Percentiles rank a stretch among this genome's conserved stretches.
Conservation (phyloP, 2,329 filamentous ascomycete genomes). For the Talaromyces funiculosus region DNA sequence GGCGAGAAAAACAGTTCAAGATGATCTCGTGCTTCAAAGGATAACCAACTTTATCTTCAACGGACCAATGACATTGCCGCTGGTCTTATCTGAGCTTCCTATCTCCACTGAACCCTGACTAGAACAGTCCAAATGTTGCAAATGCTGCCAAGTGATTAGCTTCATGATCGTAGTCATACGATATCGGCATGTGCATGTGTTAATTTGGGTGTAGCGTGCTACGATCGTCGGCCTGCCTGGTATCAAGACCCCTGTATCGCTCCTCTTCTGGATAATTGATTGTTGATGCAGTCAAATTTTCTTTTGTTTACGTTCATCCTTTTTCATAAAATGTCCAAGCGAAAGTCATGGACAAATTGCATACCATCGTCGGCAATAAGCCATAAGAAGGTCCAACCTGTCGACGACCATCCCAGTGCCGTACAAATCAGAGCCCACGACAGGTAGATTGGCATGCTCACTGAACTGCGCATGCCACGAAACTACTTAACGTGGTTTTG, state of each 20-base stretch:
- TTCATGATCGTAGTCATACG: not conserved
- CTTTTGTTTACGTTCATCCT: not conserved
- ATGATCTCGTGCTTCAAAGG: not conserved
- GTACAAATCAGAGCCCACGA: not conserved
- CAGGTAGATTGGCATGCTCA: not conserved
- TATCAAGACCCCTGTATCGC: not conserved
- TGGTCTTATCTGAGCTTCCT: not conserved
- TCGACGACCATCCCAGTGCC: not conserved
- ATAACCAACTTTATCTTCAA: not conserved
- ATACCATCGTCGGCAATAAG: not conserved
- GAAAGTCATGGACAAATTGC: not conserved
- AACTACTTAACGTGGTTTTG: constrained; percentile 53
- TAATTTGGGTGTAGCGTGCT: not conserved
- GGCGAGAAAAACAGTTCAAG: not conserved
- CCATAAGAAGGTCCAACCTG: not conserved
- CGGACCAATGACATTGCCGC: not conserved
- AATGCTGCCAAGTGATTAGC: not conserved
- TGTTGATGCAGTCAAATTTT: not conserved
- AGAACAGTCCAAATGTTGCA: not conserved
- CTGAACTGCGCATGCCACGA: constrained; percentile 25
- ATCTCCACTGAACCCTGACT: not conserved
- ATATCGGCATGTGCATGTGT: not conserved
- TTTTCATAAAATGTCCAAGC: not conserved
- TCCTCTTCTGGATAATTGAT: not conserved
- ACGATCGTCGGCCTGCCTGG: not conserved